Evolutionary conservation across 257 asterid species (phyloP).

Genomic region (Ophiorrhiza pumila): DNA sequence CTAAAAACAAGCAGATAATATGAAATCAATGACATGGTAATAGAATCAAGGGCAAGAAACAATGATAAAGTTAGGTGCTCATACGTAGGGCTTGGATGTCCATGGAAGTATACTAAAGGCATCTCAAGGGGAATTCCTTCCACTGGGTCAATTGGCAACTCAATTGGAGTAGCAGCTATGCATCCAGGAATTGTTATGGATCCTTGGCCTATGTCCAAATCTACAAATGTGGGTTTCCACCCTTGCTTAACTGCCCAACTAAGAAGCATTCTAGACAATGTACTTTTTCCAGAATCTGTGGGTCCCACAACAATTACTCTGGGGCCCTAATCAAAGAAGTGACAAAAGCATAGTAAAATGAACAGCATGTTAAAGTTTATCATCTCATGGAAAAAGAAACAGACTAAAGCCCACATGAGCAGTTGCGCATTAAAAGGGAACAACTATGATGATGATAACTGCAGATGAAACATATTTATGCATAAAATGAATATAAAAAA

Average conservation of each 20-base stretch:
- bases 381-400: neutral
- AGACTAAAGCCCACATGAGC: neutral
- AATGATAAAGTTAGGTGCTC: neutral
- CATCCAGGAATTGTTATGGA: constrained; percentile 93
- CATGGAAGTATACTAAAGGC: constrained; percentile 94
- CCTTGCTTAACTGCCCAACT: constrained; percentile 99
- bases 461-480: neutral
- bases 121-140: constrained; percentile 98
- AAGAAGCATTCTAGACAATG: constrained; percentile 92
- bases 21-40: neutral
- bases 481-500: neutral
- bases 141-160: constrained; percentile 90
- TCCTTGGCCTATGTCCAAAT: constrained; percentile 97
- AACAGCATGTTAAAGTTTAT: neutral
- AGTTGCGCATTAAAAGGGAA: neutral
- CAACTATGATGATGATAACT: neutral
- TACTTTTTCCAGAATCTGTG: constrained; percentile 96
- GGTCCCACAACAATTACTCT: constrained; percentile 98
- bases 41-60: neutral
- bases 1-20: neutral
- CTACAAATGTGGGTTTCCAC: constrained; percentile 99
- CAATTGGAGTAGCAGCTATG: constrained; percentile 92
- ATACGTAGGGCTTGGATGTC: constrained; percentile 88
- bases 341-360: constrained; percentile 15
- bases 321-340: constrained; percentile 65